Evolutionary conservation across 164 flowering plant species (phyloP).

Genomic region (Nymphaea thermarum): DNA sequence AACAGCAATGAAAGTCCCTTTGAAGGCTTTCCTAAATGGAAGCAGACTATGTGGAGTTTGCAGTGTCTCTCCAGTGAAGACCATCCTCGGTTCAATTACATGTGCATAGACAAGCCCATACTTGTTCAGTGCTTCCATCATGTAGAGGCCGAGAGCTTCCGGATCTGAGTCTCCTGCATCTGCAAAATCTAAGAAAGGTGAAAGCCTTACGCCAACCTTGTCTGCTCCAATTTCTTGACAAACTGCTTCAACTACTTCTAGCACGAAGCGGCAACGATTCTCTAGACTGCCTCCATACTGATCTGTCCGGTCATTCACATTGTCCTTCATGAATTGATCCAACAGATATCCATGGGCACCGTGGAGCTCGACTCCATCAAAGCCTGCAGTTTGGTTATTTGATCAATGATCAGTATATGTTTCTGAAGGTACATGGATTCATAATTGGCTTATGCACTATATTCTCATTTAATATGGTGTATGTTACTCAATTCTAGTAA

Average conservation of each 20-base stretch:
- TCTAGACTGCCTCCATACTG: conserved; percentile 4
- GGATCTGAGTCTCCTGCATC: conserved; percentile 10
- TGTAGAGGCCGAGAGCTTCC: conserved; percentile 11
- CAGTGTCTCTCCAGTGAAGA: neutral
- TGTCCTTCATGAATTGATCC: conserved; percentile 29
- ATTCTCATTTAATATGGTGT: too few relatives aligned
- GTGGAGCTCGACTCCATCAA: conserved; percentile 12
- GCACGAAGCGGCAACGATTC: too few relatives aligned
- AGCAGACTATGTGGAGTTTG: conserved; percentile 10
- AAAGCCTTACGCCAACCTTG: too few relatives aligned
- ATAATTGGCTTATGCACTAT: too few relatives aligned
- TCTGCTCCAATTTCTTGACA: conserved; percentile 37
- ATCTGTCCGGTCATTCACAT: conserved; percentile 24
- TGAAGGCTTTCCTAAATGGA: conserved; percentile 14
- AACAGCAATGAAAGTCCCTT: conserved; percentile 11
- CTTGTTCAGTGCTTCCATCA: conserved; percentile 12
- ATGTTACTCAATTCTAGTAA: too few relatives aligned
- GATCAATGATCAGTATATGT: too few relatives aligned
- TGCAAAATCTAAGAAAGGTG: too few relatives aligned
- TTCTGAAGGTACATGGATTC: too few relatives aligned
- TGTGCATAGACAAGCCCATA: conserved; percentile 9
- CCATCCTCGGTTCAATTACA: conserved; percentile 15
- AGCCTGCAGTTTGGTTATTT: conserved; percentile 9
- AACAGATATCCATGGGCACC: too few relatives aligned
- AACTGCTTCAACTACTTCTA: too few relatives aligned